Evolutionary conservation across 768 basidiomycete species (phyloP).

Genomic region (Naganishia antarctica): DNA sequence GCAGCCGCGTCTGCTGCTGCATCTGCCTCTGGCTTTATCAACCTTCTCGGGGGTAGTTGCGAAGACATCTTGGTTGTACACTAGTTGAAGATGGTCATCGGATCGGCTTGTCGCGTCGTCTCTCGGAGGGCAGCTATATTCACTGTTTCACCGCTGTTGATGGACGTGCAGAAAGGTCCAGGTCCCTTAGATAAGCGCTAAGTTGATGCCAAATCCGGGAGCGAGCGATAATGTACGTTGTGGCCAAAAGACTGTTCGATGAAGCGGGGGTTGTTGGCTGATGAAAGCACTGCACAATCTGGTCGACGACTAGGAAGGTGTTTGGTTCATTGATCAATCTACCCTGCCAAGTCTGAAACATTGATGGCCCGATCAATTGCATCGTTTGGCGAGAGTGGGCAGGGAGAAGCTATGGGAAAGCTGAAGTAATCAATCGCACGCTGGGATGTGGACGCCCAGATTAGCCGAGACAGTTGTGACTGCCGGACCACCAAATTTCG

Average conservation of each 20-base stretch:
- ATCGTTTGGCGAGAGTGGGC: background rate
- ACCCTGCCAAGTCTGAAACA: background rate
- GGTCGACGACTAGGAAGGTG: too few relatives aligned
- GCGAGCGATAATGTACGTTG: too few relatives aligned
- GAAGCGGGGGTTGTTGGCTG: too few relatives aligned
- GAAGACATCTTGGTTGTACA: background rate
- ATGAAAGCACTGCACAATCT: too few relatives aligned
- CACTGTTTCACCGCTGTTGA: too few relatives aligned
- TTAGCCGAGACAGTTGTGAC: too few relatives aligned
- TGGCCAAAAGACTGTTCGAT: background rate
- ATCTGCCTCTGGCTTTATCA: conserved; percentile 51
- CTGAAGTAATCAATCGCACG: background rate
- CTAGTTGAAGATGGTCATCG: background rate
- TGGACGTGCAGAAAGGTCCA: too few relatives aligned
- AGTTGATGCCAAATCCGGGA: background rate
- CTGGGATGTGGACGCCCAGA: too few relatives aligned
- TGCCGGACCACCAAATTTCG: too few relatives aligned
- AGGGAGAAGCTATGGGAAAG: background rate
- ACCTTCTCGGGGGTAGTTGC: background rate
- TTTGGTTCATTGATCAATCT: background rate
- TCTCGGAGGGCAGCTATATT: background rate
- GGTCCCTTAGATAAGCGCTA: background rate
- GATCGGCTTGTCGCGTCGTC: background rate
- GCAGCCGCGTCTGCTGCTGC: conserved; percentile 77
- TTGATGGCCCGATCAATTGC: background rate